Evolutionary conservation across 2,329 filamentous ascomycete genomes (phyloP), one percentile per base, ranked within the genome.

Genomic region (Alternaria angustiovoidea): DNA sequence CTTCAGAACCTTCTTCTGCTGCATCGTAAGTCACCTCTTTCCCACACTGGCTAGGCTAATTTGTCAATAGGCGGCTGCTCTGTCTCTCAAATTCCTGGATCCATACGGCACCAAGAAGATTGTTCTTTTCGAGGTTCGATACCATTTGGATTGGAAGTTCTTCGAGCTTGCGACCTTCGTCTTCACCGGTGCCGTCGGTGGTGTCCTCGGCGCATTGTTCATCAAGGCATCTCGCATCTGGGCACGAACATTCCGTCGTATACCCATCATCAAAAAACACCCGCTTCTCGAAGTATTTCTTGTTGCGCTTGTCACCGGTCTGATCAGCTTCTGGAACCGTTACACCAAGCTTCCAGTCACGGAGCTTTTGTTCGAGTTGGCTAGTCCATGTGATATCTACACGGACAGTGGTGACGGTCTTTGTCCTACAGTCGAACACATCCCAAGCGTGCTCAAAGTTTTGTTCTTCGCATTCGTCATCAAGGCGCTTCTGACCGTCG

Each of bases 1-100:
- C 8, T 99, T 99, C 82, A 86, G 95, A 54, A 98, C 95, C 0
- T 99, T 99, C 79, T 98, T 98, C 80, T 98, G 94, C 82, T 98
- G 94, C 79, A 98, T 98, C 70, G 90, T 91, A 77, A 75, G 81
- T 53, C 14, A 14, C 43, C 39, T 41, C 2, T 4, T 5, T 7
- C 28, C 60, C 48, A 59, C 46, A 42, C 26, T 8, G 43, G 20
- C 32, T 18, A 42, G 8, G 38, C 67, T 75, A 57, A 74, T 46
- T 0, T 3, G 26, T 8, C 3, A 1, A 4, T 47, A 81, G 78
- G 85, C 83, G 32, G 94, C 95, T 1, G 93, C 95, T 0, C 80
- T 99, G 34, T 94, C 94, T 1, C 83, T 99, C 68, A 97, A 97
- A 73, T 97, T 97, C 67, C 83, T 98, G 38, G 96, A 99, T 70